Evolutionary conservation across 2,329 filamentous ascomycete species (phyloP).

Genomic region (Mollisia scopiformis): DNA sequence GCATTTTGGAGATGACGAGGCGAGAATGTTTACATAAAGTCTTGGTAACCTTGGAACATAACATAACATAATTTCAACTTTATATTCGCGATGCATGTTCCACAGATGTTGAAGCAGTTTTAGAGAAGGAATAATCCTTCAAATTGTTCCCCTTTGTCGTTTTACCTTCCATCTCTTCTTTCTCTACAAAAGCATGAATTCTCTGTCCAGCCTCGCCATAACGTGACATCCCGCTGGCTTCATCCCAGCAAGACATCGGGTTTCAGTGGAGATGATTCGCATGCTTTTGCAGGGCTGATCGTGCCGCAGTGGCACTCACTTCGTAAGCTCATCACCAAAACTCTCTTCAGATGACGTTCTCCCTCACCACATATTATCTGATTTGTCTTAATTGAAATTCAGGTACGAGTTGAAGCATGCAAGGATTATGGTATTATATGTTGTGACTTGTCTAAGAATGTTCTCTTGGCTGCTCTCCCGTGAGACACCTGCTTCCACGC

Average conservation of each 20-base stretch:
- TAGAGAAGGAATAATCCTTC: too few species aligned
- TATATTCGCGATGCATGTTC: too few species aligned
- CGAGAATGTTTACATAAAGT: neutral
- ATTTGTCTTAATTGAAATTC: neutral
- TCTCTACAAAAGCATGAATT: too few species aligned
- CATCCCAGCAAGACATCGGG: neutral
- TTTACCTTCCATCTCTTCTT: too few species aligned
- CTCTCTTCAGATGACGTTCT: neutral
- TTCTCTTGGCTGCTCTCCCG: neutral
- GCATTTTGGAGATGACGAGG: neutral
- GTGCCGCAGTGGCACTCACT: neutral
- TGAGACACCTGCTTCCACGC: neutral
- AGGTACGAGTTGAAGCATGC: neutral
- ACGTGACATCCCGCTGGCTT: neutral
- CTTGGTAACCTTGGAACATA: too few species aligned
- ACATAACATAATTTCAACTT: too few species aligned
- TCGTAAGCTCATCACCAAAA: neutral
- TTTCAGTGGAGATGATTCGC: slow-evolving; percentile 5
- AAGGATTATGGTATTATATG: neutral
- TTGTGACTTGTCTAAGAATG: neutral
- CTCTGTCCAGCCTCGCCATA: neutral
- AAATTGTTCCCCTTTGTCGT: too few species aligned
- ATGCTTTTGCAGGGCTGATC: slow-evolving; percentile 3
- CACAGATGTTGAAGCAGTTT: too few species aligned
- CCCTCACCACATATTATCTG: neutral